phyloP scores from a whole-genome alignment of 1,284 basidiomycete genomes.

The Phylloboletellus chloephorus region DNA sequence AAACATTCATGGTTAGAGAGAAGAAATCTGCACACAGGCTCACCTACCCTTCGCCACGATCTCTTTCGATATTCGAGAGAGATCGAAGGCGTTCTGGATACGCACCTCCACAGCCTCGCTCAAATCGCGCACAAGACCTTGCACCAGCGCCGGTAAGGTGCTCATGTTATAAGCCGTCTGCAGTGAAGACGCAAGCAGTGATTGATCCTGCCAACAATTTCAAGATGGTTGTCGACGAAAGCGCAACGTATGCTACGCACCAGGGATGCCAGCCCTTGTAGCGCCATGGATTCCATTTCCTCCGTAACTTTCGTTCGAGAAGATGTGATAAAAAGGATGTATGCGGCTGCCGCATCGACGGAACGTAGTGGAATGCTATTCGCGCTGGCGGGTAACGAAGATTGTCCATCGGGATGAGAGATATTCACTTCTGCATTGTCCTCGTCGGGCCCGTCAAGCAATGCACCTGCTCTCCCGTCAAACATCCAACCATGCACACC shows the following conservation, averaged over 20 bases:
- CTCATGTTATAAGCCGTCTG: slow-evolving; percentile 94
- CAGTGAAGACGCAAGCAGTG: slow-evolving; percentile 82
- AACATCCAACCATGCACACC: neutral
- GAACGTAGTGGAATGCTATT: slow-evolving; percentile 54
- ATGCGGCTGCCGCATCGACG: slow-evolving; percentile 63
- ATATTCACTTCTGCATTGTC: slow-evolving; percentile 2
- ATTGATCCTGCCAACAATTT: slow-evolving; percentile 62
- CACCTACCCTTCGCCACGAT: slow-evolving; percentile 65
- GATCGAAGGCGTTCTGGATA: slow-evolving; percentile 80
- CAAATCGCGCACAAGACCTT: slow-evolving; percentile 74
- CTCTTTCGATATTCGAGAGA: slow-evolving; percentile 80
- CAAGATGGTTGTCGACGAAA: neutral
- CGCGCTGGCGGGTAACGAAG: slow-evolving; percentile 3
- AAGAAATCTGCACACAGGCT: slow-evolving; percentile 1
- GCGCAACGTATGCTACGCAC: slow-evolving; percentile 40
- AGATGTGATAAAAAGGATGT: slow-evolving; percentile 67
- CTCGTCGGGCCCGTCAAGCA: slow-evolving; percentile 28
- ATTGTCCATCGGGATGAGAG: slow-evolving; percentile 9
- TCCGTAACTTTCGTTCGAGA: slow-evolving; percentile 63
- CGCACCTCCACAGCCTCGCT: slow-evolving; percentile 80
- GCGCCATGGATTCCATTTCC: slow-evolving; percentile 87
- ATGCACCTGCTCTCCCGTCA: slow-evolving; percentile 18
- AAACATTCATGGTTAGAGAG: slow-evolving; percentile 4
- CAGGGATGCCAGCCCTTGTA: slow-evolving; percentile 67
- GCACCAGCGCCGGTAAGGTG: slow-evolving; percentile 78